Evolutionary conservation across 2,329 filamentous ascomycete species (phyloP).

Genomic region (Sclerotinia glacialis): DNA sequence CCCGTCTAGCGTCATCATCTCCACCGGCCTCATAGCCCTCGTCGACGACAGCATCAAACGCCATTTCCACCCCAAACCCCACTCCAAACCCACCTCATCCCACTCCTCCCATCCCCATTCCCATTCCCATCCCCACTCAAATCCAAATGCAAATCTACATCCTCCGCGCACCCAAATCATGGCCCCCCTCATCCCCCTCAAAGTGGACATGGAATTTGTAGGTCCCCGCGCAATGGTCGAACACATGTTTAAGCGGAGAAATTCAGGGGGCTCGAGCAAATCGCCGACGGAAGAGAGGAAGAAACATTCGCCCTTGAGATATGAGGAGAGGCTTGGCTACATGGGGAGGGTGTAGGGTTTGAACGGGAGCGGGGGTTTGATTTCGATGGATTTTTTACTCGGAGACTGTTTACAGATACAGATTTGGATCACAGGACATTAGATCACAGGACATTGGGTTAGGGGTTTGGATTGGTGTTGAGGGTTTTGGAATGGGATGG

Average conservation of each 20-base stretch:
- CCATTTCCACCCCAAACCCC: slow-evolving; percentile 42
- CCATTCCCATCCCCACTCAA: slow-evolving; percentile 28
- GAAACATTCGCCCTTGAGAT: slow-evolving; percentile 28
- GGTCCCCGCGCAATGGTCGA: slow-evolving; percentile 61
- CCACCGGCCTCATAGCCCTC: slow-evolving; percentile 83
- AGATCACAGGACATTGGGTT: not conserved
- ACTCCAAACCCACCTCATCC: slow-evolving; percentile 48
- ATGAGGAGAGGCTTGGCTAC: slow-evolving; percentile 18
- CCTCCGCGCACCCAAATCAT: slow-evolving; percentile 39
- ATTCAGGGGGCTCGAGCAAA: slow-evolving; percentile 32
- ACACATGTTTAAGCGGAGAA: slow-evolving; percentile 58
- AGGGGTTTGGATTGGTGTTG: not conserved
- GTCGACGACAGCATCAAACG: slow-evolving; percentile 86
- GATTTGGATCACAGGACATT: slow-evolving; percentile 6
- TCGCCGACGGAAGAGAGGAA: slow-evolving; percentile 22
- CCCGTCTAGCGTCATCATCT: slow-evolving; percentile 69
- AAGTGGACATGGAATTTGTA: slow-evolving; percentile 57
- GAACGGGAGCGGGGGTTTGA: not conserved
- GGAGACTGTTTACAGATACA: too few relatives aligned
- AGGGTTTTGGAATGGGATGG: not conserved
- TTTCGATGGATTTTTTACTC: slow-evolving; percentile 10
- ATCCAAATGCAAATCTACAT: slow-evolving; percentile 42
- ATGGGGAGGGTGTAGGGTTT: slow-evolving; percentile 6
- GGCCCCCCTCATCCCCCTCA: slow-evolving; percentile 50
- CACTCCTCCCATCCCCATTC: slow-evolving; percentile 83